phyloP scores from a whole-genome alignment of 2,329 filamentous ascomycete species.

The Neopestalotiopsis rosae region DNA sequence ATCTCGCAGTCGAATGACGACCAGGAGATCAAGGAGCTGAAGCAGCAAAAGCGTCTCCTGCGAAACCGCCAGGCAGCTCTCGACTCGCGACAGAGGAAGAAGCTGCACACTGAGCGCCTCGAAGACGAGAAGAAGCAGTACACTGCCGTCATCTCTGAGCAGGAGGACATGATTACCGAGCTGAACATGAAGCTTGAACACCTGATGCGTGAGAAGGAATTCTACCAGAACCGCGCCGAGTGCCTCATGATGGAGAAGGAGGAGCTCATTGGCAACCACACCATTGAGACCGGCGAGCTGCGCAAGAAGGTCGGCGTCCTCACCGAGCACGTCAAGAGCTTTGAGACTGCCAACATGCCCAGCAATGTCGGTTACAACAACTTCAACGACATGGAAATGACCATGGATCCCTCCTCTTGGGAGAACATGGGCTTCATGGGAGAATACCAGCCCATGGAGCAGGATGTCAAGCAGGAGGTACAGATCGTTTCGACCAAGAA shows the following conservation, averaged over 20 bases:
- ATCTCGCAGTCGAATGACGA: constrained; percentile 89
- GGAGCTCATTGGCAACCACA: constrained; percentile 86
- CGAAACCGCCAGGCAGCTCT: constrained; percentile 96
- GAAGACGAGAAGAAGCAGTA: constrained; percentile 97
- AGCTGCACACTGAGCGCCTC: constrained; percentile 94
- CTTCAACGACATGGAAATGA: constrained; percentile 84
- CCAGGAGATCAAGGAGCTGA: constrained; percentile 94
- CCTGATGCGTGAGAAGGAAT: constrained; percentile 74
- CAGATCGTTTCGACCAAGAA: constrained; percentile 61
- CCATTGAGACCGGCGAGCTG: constrained; percentile 86
- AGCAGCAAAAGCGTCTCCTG: constrained; percentile 94
- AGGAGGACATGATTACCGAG: constrained; percentile 78
- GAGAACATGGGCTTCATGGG: constrained; percentile 81
- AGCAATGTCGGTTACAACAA: constrained; percentile 71
- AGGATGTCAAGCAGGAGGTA: constrained; percentile 65
- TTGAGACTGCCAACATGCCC: constrained; percentile 67
- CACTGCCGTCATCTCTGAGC: constrained; percentile 73
- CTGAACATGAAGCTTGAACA: constrained; percentile 74
- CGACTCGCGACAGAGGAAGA: constrained; percentile 96
- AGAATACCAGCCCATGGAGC: constrained; percentile 66
- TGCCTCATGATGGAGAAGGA: constrained; percentile 85
- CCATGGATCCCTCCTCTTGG: constrained; percentile 78
- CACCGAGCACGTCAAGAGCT: constrained; percentile 71
- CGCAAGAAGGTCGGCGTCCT: constrained; percentile 91
- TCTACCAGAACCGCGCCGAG: constrained; percentile 77